Evolutionary conservation across 202 grass and related monocot genomes (phyloP).

Genomic region (Sporobolus alterniflorus): DNA sequence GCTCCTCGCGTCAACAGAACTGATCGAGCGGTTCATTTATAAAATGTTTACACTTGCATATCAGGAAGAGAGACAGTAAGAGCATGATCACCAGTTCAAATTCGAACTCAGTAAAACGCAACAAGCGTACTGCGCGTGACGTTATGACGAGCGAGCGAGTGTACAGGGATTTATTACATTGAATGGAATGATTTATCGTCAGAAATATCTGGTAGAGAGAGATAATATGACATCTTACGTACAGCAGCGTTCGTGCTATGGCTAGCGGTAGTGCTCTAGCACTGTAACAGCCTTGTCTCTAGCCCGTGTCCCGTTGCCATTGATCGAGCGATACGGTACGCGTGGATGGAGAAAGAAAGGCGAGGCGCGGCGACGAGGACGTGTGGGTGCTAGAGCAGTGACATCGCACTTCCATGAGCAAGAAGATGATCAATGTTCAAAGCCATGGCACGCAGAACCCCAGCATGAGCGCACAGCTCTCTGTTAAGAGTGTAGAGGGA

Average conservation of each 20-base stretch:
- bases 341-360: conserved; percentile 37
- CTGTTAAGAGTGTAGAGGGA: no score
- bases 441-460: neutral
- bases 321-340: conserved; percentile 15
- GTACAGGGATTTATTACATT: conserved; percentile 47
- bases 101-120: no score
- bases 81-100: no score
- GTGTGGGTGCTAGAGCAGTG: conserved; percentile 55
- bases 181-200: conserved; percentile 53
- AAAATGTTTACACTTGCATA: neutral
- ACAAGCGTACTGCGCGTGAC: neutral
- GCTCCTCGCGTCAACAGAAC: neutral
- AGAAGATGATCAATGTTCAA: neutral
- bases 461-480: no score
- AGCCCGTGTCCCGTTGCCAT: conserved; percentile 51
- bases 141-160: neutral
- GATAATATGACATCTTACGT: conserved; percentile 47
- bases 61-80: neutral
- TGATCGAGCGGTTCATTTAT: no score
- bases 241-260: conserved; percentile 6
- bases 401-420: conserved; percentile 32
- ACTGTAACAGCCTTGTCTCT: conserved; percentile 56
- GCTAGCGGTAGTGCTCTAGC: conserved; percentile 29
- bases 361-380: conserved; percentile 1
- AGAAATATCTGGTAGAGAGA: conserved; percentile 37